Evolutionary conservation across 805 yeast species (phyloP).

Genomic region (Komagataella kurtzmanii): DNA sequence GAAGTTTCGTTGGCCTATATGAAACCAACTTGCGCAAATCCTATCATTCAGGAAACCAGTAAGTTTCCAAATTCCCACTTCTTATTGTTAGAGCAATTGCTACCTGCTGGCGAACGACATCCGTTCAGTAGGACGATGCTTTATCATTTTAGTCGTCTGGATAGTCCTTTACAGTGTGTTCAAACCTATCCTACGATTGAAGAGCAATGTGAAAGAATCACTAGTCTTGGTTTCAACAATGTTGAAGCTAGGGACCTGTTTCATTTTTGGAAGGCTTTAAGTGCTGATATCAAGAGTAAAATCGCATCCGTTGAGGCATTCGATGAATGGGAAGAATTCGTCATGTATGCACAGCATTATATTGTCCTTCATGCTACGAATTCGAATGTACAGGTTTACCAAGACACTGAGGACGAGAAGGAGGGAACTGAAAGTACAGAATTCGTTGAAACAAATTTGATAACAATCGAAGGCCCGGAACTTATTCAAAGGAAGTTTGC

Average conservation of each 20-base stretch:
- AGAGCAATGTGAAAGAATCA: conserved; percentile 39
- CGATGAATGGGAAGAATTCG: conserved; percentile 79
- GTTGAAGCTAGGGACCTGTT: conserved; percentile 41
- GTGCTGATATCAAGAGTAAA: conserved; percentile 22
- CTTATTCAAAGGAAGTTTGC: background rate
- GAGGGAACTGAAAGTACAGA: background rate
- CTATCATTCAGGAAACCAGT: conserved; percentile 36
- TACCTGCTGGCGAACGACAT: conserved; percentile 49
- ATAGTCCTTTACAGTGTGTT: conserved; percentile 61
- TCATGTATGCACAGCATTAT: conserved; percentile 65
- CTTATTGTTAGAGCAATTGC: conserved; percentile 53
- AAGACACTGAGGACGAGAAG: background rate
- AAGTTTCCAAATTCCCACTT: conserved; percentile 39
- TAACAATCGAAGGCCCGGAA: background rate
- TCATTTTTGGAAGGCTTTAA: conserved; percentile 40
- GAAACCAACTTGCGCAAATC: conserved; percentile 53
- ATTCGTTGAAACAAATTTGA: background rate
- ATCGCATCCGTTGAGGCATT: conserved; percentile 49
- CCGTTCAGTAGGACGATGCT: conserved; percentile 70
- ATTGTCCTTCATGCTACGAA: conserved; percentile 53
- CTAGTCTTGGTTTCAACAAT: conserved; percentile 26
- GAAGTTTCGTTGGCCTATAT: conserved; percentile 79
- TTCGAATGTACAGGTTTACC: background rate
- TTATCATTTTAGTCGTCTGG: conserved; percentile 48
- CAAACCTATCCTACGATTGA: conserved; percentile 34